These are phyloP conservation scores for Sparassis latifolia DNA, from an alignment of 1,284 basidiomycete genomes.

Conservation along the genomic window DNA sequence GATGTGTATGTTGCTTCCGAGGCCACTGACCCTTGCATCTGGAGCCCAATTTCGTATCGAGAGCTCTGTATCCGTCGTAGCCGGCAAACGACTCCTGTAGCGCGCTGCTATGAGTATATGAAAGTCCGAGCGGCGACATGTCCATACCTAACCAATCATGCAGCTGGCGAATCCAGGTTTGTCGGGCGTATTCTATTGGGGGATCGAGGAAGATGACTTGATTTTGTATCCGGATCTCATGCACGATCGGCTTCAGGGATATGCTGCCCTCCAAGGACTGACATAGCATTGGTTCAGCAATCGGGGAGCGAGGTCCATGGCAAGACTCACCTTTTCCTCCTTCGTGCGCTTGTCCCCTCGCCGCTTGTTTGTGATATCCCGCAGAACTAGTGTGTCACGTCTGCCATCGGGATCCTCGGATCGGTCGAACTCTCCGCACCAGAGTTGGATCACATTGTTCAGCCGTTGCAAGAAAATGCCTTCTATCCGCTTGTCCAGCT, in stretches of 20 bases:
- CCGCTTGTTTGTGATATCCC: slow-evolving; percentile 56
- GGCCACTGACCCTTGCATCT: slow-evolving; percentile 62
- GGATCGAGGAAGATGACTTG: slow-evolving; percentile 99
- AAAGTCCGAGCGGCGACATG: neutral
- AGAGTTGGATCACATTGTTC: slow-evolving; percentile 74
- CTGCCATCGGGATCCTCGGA: slow-evolving; percentile 58
- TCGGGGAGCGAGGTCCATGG: too few relatives aligned
- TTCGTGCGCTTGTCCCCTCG: slow-evolving; percentile 59
- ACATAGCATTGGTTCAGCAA: neutral
- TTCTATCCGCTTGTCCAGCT: slow-evolving; percentile 86
- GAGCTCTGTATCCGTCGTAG: slow-evolving; percentile 88
- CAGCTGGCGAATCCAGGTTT: slow-evolving; percentile 87
- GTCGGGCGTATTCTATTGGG: slow-evolving; percentile 90
- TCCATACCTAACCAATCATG: slow-evolving; percentile 80
- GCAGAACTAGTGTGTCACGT: slow-evolving; percentile 41
- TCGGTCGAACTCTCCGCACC: slow-evolving; percentile 83
- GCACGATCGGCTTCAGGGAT: slow-evolving; percentile 77
- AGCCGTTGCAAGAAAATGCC: slow-evolving; percentile 76
- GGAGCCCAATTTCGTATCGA: slow-evolving; percentile 91
- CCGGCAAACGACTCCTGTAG: slow-evolving; percentile 78
- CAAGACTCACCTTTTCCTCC: slow-evolving; percentile 59
- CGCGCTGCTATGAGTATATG: too few relatives aligned
- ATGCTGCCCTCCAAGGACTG: slow-evolving; percentile 67
- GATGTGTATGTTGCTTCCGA: slow-evolving; percentile 79
- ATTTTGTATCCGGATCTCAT: slow-evolving; percentile 96